A percentile compares a stretch with the other conserved stretches of the same genome.
These are phyloP conservation scores for Melampsora larici-populina DNA, from an alignment of 1,284 basidiomycete genomes.

Conservation along the genomic window DNA sequence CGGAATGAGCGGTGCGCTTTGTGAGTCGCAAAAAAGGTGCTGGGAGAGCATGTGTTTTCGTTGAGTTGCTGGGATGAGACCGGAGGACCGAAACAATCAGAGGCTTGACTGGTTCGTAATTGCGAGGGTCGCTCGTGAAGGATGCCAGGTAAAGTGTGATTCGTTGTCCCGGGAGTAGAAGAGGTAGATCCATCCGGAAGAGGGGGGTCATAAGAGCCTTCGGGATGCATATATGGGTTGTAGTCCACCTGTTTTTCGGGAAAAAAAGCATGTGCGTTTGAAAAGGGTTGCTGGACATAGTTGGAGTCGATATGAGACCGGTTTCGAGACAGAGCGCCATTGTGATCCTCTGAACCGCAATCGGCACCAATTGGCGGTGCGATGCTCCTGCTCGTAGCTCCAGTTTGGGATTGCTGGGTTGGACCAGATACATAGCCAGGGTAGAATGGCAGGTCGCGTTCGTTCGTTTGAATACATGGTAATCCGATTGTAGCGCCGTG, in stretches of 20 bases:
- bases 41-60: not conserved
- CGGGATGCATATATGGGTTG: not conserved
- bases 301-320: not conserved
- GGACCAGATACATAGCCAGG: not conserved
- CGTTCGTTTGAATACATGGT: not conserved
- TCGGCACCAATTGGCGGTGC: conserved; percentile 3
- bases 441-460: not conserved
- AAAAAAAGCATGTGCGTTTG: not conserved
- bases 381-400: not conserved
- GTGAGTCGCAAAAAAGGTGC: conserved; percentile 40
- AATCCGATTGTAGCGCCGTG: not conserved
- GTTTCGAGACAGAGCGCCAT: not conserved
- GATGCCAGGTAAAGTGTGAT: not conserved
- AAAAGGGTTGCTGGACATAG: not conserved
- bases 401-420: not conserved
- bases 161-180: not conserved
- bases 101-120: not conserved
- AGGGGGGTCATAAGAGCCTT: not conserved
- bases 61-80: not conserved
- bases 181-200: not conserved
- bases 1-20: conserved; percentile 38
- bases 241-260: not conserved
- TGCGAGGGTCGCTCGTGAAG: not conserved
- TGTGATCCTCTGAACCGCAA: not conserved
- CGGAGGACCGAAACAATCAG: not conserved